Percentiles rank a stretch among this genome's conserved stretches.
phyloP scores from a whole-genome alignment of 345 rosid species.

The Diplotaxis tenuifolia region DNA sequence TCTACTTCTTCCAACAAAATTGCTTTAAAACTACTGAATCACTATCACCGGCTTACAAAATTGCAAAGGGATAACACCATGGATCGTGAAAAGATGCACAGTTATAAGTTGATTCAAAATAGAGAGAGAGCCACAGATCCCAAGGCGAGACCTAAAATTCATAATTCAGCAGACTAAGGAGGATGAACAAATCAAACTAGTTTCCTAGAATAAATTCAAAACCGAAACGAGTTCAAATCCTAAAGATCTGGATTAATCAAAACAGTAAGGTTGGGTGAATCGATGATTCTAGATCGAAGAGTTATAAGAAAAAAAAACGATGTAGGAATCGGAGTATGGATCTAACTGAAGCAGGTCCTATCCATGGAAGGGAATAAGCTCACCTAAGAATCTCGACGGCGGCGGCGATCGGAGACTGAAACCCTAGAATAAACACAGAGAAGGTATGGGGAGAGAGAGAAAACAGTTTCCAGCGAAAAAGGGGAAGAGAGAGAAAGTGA shows the following conservation, averaged over 20 bases:
- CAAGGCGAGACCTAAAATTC: neutral
- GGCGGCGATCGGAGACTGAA: slow-evolving; percentile 38
- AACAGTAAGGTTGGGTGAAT: neutral
- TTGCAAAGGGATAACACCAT: neutral
- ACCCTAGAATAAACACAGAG: slow-evolving; percentile 46
- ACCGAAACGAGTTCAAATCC: slow-evolving; percentile 21
- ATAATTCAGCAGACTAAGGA: slow-evolving; percentile 13
- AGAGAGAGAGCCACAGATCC: slow-evolving; percentile 18
- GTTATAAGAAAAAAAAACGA: neutral
- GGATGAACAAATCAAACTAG: neutral
- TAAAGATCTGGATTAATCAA: neutral
- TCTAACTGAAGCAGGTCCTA: neutral
- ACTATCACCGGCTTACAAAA: neutral
- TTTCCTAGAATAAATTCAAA: neutral
- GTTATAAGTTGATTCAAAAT: neutral
- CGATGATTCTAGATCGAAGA: slow-evolving; percentile 11
- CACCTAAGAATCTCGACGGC: slow-evolving; percentile 33
- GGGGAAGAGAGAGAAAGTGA: slow-evolving; percentile 29
- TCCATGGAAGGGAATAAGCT: slow-evolving; percentile 15
- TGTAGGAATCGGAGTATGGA: slow-evolving; percentile 4
- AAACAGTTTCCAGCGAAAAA: slow-evolving; percentile 35
- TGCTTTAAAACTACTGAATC: neutral
- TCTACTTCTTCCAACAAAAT: neutral
- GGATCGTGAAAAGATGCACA: neutral
- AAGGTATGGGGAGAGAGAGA: slow-evolving; percentile 1